Conservation (phyloP, 345 rosid species). For the Salix purpurea region DNA sequence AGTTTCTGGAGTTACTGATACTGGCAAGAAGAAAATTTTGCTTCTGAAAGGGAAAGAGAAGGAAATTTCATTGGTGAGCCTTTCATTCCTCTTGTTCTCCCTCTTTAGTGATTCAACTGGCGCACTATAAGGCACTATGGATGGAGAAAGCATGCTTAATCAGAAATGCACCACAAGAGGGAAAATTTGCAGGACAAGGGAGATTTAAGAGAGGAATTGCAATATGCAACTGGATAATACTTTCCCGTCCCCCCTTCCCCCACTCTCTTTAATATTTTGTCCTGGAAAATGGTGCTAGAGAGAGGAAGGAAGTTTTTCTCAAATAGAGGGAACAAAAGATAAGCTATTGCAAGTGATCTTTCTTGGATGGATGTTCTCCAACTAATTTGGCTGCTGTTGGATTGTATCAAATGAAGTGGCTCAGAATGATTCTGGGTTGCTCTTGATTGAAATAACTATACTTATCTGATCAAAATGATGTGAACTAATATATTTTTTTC, state of each 20-base stretch:
- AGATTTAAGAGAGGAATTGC: neutral
- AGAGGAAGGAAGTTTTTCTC: neutral
- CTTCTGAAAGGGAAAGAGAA: conserved; percentile 63
- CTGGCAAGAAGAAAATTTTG: conserved; percentile 49
- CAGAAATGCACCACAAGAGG: neutral
- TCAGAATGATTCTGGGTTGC: neutral
- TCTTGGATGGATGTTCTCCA: neutral
- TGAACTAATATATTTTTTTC: neutral
- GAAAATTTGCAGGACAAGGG: neutral
- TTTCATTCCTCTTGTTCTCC: conserved; percentile 5
- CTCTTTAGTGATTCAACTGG: neutral
- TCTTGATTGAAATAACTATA: neutral
- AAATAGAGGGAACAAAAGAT: neutral
- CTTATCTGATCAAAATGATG: neutral
- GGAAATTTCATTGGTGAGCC: conserved; percentile 49
- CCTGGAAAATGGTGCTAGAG: neutral
- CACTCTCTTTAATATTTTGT: neutral
- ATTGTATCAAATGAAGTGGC: neutral
- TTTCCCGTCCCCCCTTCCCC: neutral
- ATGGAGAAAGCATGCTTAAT: neutral
- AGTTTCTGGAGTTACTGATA: conserved; percentile 30
- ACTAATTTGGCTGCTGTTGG: neutral
- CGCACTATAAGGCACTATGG: neutral
- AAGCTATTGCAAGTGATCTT: neutral
- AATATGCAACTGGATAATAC: neutral